Evolutionary conservation across 345 rosid species (phyloP).

Genomic region (Murraya koenigii): DNA sequence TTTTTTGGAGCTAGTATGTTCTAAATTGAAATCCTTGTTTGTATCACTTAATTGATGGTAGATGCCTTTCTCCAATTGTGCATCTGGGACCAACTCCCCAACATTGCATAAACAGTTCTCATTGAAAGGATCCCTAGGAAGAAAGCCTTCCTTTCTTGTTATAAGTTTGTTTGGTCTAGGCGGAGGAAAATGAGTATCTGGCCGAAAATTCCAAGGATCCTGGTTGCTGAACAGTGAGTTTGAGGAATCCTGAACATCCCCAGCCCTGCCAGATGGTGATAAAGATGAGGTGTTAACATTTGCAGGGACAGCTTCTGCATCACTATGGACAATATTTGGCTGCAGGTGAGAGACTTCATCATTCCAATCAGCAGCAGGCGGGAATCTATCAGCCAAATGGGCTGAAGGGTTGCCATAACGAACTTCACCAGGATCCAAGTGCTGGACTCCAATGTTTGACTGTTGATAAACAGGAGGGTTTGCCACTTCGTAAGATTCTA

Average conservation of each 20-base stretch:
- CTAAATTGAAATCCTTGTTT: slow-evolving; percentile 32
- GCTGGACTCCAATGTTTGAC: slow-evolving; percentile 32
- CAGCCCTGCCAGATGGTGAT: slow-evolving; percentile 24
- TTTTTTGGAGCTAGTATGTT: slow-evolving; percentile 34
- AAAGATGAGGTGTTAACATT: slow-evolving; percentile 20
- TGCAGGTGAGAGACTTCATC: slow-evolving; percentile 31
- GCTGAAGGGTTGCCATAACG: slow-evolving; percentile 24
- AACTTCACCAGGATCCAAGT: slow-evolving; percentile 39
- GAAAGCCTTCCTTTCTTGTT: slow-evolving; percentile 34
- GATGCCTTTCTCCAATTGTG: slow-evolving; percentile 30
- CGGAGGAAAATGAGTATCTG: slow-evolving; percentile 50
- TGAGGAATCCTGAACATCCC: slow-evolving; percentile 46
- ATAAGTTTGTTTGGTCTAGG: slow-evolving; percentile 56
- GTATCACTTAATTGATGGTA: slow-evolving; percentile 26
- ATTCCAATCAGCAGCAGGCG: slow-evolving; percentile 31
- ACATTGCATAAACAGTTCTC: slow-evolving; percentile 30
- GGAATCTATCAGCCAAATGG: slow-evolving; percentile 28
- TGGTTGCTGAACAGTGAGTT: slow-evolving; percentile 62
- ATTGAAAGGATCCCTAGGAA: slow-evolving; percentile 38
- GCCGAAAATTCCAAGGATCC: slow-evolving; percentile 61
- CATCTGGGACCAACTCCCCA: slow-evolving; percentile 25
- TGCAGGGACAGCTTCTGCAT: slow-evolving; percentile 25
- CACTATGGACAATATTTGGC: slow-evolving; percentile 24
- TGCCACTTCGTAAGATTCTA: slow-evolving; percentile 30
- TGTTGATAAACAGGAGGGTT: slow-evolving; percentile 34